Base-by-base conservation (phyloP, 495 filamentous ascomycete genomes). In the Acidomyces sp. region DNA sequence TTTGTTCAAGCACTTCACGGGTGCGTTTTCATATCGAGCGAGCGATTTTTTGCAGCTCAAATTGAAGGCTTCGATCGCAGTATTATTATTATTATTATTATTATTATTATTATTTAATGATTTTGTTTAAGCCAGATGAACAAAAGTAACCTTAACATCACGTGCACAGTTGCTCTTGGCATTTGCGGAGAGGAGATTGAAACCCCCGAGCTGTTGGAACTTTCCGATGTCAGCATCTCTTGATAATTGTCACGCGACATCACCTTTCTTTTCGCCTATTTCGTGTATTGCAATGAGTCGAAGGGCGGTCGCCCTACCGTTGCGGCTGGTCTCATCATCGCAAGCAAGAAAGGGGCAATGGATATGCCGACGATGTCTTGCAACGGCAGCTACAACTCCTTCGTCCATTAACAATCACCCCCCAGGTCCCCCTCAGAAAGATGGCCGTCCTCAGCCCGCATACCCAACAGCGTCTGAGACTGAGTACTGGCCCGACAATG, bases 351-450 rank as follows among this genome's bases (percentile, higher is more conserved):
- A 9, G 5, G 7, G 4, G 13, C 43, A 29, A 38, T 51, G 48
- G 48, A 25, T 31, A 18, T 51, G 48, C 33, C 36, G 43, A 1
- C 32, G 48, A 22, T 51, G 48, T 25, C 43, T 46, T 13, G 42
- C 48, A 26, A 46, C 48, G 4, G 29, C 45, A 39, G 19, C 48
- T 21, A 20, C 28, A 16, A 6, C 7, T 12, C 13, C 35, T 19
- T 25, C 41, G 2, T 37, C 39, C 32, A 34, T 22, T n/a, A 3
- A 15, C 42, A 18, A 45, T 19, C 13, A 16, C 11, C 33, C 34
- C 25, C 30, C 30, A 3, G n/a, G 3, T 4, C 22, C 34, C 4
- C 32, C 33, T 12, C 20, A 4, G 12, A 17, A 11, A 17, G 32
- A 43, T 26, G 30, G 26, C 26, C 26, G 7, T 13, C 13, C 13